Evolutionary conservation across 345 rosid species (phyloP).

Genomic region (Camelina neglecta): DNA sequence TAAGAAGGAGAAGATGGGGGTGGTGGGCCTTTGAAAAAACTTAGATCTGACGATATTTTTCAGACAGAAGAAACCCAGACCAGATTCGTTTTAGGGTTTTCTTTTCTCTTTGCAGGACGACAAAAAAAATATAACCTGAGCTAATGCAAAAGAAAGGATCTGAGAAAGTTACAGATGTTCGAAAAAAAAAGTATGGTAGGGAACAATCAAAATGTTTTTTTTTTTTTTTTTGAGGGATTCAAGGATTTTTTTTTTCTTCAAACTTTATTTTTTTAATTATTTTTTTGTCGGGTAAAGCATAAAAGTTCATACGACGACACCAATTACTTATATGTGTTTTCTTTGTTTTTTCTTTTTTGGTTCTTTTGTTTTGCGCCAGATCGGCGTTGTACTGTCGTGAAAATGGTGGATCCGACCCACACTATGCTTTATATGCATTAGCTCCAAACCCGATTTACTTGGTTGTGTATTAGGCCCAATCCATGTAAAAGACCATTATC

Average conservation of each 20-base stretch:
- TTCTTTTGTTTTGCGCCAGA: neutral
- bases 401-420: too few species aligned
- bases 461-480: too few species aligned
- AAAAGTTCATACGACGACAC: conserved; percentile 44
- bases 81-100: conserved; percentile 34
- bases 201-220: neutral
- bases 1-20: neutral
- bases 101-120: conserved; percentile 18
- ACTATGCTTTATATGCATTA: too few species aligned
- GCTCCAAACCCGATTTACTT: too few species aligned
- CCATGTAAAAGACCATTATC: neutral
- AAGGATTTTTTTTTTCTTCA: too few species aligned
- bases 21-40: neutral
- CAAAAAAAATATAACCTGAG: neutral
- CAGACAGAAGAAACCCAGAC: conserved; percentile 14
- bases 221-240: neutral
- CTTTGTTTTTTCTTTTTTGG: too few species aligned
- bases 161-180: conserved; percentile 26
- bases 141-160: conserved; percentile 15
- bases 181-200: neutral
- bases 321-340: neutral
- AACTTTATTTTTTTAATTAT: neutral
- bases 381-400: too few species aligned
- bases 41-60: conserved; percentile 37
- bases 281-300: conserved; percentile 41